Conservation (phyloP, 2,329 filamentous ascomycete species). For the Aspergillus pseudonomiae region DNA sequence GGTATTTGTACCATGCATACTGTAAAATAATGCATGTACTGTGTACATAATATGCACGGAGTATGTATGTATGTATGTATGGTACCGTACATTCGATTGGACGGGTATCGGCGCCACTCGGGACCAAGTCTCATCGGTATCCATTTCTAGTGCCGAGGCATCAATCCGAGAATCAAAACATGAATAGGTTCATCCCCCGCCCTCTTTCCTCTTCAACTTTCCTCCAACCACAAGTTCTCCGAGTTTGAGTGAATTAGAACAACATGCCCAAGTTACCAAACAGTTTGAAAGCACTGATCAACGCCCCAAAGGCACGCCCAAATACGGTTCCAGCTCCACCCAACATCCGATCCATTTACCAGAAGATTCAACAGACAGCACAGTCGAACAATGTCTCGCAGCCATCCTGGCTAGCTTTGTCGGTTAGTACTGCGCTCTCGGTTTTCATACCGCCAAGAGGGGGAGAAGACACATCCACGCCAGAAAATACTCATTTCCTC, state of each 20-base stretch:
- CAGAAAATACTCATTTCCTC: not conserved
- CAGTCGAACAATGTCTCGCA: conserved; percentile 62
- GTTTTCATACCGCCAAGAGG: not conserved
- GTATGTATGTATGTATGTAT: not conserved
- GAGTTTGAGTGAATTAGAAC: not conserved
- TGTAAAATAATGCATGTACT: not conserved
- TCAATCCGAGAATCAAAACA: not conserved
- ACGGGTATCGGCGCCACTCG: not conserved
- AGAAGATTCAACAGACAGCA: conserved; percentile 66
- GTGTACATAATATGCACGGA: not conserved
- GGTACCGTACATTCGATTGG: not conserved
- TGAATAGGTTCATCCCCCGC: not conserved
- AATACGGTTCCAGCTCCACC: conserved; percentile 66
- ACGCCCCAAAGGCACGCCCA: conserved; percentile 67
- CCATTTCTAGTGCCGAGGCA: conserved; percentile 8
- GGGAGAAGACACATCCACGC: not conserved
- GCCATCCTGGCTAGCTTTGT: conserved; percentile 68
- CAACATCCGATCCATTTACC: conserved; percentile 66
- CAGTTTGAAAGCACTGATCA: conserved; percentile 73
- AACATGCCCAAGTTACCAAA: conserved; percentile 73
- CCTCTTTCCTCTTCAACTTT: not conserved
- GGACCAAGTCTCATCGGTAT: not conserved
- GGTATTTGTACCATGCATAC: not conserved
- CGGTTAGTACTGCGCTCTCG: conserved; percentile 49
- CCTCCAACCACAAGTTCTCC: not conserved